These are phyloP conservation scores for Sugiyamaella xylanicola DNA, from an alignment of 1,139 yeast species.

Conservation along the genomic window DNA sequence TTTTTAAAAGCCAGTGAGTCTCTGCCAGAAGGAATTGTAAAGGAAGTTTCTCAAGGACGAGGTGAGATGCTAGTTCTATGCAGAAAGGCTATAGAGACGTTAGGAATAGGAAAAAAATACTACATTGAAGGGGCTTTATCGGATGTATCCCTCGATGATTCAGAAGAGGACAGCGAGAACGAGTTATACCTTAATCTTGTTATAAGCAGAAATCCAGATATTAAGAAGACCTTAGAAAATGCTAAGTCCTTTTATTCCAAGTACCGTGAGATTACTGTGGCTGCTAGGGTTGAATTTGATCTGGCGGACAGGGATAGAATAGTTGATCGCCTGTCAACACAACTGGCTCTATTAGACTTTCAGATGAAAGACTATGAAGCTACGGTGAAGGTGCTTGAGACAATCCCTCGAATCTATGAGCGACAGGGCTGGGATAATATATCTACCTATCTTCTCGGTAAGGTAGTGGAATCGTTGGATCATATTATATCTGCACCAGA, in stretches of 20 bases:
- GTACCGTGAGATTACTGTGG: constrained; percentile 48
- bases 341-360: constrained; percentile 71
- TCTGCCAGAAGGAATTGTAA: constrained; percentile 36
- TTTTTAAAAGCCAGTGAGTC: constrained; percentile 36
- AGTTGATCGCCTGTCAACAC: constrained; percentile 67
- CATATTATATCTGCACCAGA: constrained; percentile 41
- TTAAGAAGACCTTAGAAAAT: constrained; percentile 34
- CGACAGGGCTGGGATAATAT: constrained; percentile 74
- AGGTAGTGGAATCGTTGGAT: constrained; percentile 70
- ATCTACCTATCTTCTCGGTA: constrained; percentile 63
- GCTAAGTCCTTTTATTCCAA: constrained; percentile 42
- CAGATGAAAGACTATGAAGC: constrained; percentile 58
- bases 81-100: constrained; percentile 42
- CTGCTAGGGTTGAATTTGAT: constrained; percentile 52
- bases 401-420: constrained; percentile 68
- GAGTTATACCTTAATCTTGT: constrained; percentile 15
- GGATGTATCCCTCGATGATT: constrained; percentile 41
- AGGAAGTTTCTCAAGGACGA: constrained; percentile 43
- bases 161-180: constrained; percentile 25
- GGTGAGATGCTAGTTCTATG: constrained; percentile 44
- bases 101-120: constrained; percentile 35
- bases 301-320: constrained; percentile 58
- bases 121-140: constrained; percentile 49
- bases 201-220: constrained; percentile 23
- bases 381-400: constrained; percentile 64